These are phyloP conservation scores for Platanthera guangdongensis DNA, from an alignment of 106 monocot species.

Conservation along the genomic window DNA sequence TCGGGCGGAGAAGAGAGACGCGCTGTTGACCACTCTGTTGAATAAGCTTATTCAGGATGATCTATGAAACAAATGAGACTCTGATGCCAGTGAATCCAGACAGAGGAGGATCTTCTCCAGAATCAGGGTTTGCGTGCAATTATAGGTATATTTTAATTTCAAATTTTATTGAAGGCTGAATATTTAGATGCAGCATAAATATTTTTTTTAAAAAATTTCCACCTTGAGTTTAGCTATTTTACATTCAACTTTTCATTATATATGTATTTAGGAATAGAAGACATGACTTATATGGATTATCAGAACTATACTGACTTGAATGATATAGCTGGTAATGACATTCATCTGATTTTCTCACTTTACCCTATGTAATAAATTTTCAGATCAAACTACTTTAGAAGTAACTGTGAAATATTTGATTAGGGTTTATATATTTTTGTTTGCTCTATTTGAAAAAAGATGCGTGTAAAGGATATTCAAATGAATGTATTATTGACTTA, in stretches of 20 bases:
- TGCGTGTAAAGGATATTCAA: too few species aligned
- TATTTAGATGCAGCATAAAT: not conserved
- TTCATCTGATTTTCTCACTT: too few species aligned
- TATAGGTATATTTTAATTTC: not conserved
- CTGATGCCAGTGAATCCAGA: not conserved
- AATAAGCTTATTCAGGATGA: slow-evolving; percentile 79
- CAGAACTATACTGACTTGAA: not conserved
- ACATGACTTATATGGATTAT: not conserved
- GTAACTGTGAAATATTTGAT: too few species aligned
- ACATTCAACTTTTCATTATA: not conserved
- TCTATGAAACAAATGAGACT: not conserved
- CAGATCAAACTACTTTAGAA: too few species aligned
- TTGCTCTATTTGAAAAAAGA: too few species aligned
- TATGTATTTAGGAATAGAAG: not conserved
- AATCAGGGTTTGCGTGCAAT: not conserved
- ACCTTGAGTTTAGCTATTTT: not conserved
- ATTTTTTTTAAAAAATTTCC: not conserved
- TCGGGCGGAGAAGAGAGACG: slow-evolving; percentile 84
- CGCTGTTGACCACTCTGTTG: slow-evolving; percentile 61
- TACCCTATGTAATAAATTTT: too few species aligned
- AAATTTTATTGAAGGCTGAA: not conserved
- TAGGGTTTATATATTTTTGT: too few species aligned
- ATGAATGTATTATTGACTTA: too few species aligned
- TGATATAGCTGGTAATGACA: too few species aligned
- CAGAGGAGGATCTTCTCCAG: not conserved